These are phyloP conservation scores for Brassica incana DNA, from an alignment of 345 rosid genomes.

Conservation along the genomic window DNA sequence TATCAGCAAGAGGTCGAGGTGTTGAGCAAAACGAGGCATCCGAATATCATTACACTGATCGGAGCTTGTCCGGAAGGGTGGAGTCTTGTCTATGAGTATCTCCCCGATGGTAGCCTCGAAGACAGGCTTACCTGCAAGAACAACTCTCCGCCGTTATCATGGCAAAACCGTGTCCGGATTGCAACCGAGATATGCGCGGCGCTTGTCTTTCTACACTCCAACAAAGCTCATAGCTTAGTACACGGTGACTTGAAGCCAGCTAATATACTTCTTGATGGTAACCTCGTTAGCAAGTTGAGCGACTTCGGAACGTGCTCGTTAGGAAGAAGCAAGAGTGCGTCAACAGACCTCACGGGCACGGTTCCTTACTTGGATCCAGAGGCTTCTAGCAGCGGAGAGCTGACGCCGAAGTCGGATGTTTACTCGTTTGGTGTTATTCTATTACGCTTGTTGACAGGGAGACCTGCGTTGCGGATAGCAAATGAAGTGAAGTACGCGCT, in stretches of 20 bases:
- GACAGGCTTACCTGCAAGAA: slow-evolving; percentile 77
- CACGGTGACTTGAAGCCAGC: slow-evolving; percentile 92
- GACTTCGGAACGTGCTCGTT: slow-evolving; percentile 82
- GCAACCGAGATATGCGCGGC: slow-evolving; percentile 82
- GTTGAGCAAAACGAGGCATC: slow-evolving; percentile 85
- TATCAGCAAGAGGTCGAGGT: slow-evolving; percentile 88
- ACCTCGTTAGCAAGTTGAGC: slow-evolving; percentile 74
- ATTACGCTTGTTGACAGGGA: slow-evolving; percentile 74
- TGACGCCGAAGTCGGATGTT: slow-evolving; percentile 80
- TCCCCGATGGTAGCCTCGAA: slow-evolving; percentile 93
- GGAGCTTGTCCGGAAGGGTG: slow-evolving; percentile 92
- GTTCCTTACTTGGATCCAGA: slow-evolving; percentile 79
- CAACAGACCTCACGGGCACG: slow-evolving; percentile 77
- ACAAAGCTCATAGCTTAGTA: slow-evolving; percentile 73
- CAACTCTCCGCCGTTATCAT: slow-evolving; percentile 78
- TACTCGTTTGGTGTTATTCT: slow-evolving; percentile 82
- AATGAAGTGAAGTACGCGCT: slow-evolving; percentile 72
- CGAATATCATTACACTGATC: slow-evolving; percentile 76
- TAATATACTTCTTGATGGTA: slow-evolving; percentile 77
- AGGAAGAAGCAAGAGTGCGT: slow-evolving; percentile 44
- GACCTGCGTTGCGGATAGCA: slow-evolving; percentile 58
- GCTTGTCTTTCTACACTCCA: slow-evolving; percentile 84
- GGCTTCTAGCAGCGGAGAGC: slow-evolving; percentile 69
- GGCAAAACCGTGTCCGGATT: slow-evolving; percentile 83
- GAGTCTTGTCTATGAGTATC: slow-evolving; percentile 79